phyloP scores from a whole-genome alignment of 1,139 yeast genomes.

The Debaryomyces udenii region DNA sequence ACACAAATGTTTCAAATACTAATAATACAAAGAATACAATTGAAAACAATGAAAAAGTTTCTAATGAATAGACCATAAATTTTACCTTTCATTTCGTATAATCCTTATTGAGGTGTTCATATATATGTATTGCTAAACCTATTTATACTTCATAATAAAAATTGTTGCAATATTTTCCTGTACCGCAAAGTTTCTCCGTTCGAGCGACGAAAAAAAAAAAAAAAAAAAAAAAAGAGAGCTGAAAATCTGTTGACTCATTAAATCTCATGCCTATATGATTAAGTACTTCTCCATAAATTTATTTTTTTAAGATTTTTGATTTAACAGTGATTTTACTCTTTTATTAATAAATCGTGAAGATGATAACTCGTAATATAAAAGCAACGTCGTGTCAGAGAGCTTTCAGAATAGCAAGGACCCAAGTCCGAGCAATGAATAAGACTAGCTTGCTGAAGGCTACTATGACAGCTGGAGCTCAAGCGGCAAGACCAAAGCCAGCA shows the following conservation, averaged over 20 bases:
- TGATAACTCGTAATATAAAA: conserved; percentile 14
- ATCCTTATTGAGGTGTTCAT: not conserved
- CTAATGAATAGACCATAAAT: not conserved
- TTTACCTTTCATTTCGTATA: not conserved
- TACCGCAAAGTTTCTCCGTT: conserved; percentile 9
- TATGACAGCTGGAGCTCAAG: conserved; percentile 26
- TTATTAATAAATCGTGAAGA: not conserved
- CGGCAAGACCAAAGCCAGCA: conserved; percentile 41
- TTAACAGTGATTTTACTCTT: not conserved
- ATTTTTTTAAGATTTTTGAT: not conserved
- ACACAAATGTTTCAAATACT: not conserved
- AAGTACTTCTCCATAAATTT: not conserved
- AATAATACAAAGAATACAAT: not conserved
- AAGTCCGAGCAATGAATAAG: conserved; percentile 36
- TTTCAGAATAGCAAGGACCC: conserved; percentile 18
- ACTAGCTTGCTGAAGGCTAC: conserved; percentile 39
- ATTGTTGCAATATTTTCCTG: conserved; percentile 2
- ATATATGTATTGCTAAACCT: too few species aligned
- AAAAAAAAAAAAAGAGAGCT: too few species aligned
- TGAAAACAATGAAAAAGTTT: not conserved
- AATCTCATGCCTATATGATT: conserved; percentile 1
- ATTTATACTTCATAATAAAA: not conserved
- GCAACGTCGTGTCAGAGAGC: conserved; percentile 12
- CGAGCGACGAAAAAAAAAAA: conserved; percentile 12
- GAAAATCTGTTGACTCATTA: conserved; percentile 11